phyloP scores from a whole-genome alignment of 257 asterid species.

The Voacanga thouarsii region DNA sequence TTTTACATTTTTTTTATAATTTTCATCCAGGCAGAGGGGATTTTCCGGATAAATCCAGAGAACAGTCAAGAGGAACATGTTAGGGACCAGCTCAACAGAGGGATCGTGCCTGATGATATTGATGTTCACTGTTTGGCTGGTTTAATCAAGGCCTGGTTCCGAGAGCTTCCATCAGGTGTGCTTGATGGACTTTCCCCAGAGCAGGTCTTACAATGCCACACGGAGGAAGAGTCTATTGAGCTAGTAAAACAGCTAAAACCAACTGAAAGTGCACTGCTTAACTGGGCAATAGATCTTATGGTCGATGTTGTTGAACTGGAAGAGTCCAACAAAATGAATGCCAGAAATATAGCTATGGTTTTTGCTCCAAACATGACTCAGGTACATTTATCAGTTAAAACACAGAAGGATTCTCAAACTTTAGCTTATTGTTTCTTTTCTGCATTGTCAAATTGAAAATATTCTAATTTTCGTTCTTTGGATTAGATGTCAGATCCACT shows the following conservation, averaged over 20 bases:
- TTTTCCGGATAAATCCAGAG: conserved; percentile 94
- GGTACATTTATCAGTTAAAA: conserved; percentile 31
- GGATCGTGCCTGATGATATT: conserved; percentile 79
- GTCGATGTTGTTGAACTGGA: conserved; percentile 96
- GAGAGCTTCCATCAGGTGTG: conserved; percentile 28
- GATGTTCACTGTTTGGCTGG: conserved; percentile 97
- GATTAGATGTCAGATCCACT: conserved; percentile 93
- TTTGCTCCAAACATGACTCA: conserved; percentile 97
- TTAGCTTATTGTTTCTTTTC: neutral
- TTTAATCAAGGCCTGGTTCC: conserved; percentile 91
- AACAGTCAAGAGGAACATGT: conserved; percentile 86
- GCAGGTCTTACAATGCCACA: conserved; percentile 24
- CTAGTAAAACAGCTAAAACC: conserved; percentile 18
- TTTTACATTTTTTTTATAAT: conserved; percentile 14
- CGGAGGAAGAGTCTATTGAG: conserved; percentile 25
- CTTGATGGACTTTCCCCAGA: conserved; percentile 28
- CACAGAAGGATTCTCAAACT: neutral
- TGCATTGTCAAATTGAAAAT: neutral
- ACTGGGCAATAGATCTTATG: conserved; percentile 97
- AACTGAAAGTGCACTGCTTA: conserved; percentile 36
- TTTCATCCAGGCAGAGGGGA: conserved; percentile 79
- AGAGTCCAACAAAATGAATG: conserved; percentile 88
- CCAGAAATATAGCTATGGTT: conserved; percentile 95
- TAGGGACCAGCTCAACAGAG: conserved; percentile 83
- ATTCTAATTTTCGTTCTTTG: conserved; percentile 8